Percentiles rank a stretch among this genome's conserved stretches.
Conservation (phyloP, 2,329 filamentous ascomycete species). For the Achaetomium macrosporum region DNA sequence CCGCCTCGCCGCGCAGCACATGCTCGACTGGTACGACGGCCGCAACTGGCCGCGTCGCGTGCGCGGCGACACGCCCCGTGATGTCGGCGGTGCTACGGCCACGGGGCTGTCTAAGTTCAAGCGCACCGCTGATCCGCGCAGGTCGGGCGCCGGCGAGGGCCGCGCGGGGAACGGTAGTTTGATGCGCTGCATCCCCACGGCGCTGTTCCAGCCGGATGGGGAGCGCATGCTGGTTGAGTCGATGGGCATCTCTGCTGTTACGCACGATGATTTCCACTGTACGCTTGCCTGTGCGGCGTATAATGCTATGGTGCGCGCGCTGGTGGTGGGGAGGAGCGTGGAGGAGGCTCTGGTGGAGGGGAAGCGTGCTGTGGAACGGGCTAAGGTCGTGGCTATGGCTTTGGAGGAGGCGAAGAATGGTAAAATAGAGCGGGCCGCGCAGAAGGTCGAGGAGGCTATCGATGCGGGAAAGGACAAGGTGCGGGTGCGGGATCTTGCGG, state of each 20-base stretch:
- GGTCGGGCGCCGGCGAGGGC: slow-evolving; percentile 34
- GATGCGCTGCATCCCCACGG: slow-evolving; percentile 44
- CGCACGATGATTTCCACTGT: slow-evolving; percentile 12
- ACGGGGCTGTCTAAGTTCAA: slow-evolving; percentile 31
- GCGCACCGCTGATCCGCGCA: slow-evolving; percentile 26
- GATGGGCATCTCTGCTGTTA: slow-evolving; percentile 33
- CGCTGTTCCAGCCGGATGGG: slow-evolving; percentile 32
- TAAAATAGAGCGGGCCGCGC: slow-evolving; percentile 4
- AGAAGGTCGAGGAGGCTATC: slow-evolving; percentile 26
- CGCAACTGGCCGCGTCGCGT: slow-evolving; percentile 36
- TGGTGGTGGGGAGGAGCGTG: slow-evolving; percentile 27
- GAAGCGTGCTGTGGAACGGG: slow-evolving; percentile 1
- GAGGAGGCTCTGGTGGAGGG: slow-evolving; percentile 30
- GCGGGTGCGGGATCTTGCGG: slow-evolving; percentile 27
- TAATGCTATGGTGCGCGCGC: slow-evolving; percentile 32
- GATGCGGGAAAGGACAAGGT: slow-evolving; percentile 26
- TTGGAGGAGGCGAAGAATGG: background rate
- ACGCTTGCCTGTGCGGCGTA: slow-evolving; percentile 34
- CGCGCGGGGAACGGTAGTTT: slow-evolving; percentile 41
- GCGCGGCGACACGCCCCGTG: slow-evolving; percentile 30
- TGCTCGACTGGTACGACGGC: slow-evolving; percentile 38
- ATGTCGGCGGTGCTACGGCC: slow-evolving; percentile 37
- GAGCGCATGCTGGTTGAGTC: slow-evolving; percentile 29
- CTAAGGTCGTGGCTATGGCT: background rate
- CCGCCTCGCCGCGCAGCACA: slow-evolving; percentile 32